phyloP scores from a whole-genome alignment of 148 eudicot genomes.

The Pharnaceum exiguum region DNA sequence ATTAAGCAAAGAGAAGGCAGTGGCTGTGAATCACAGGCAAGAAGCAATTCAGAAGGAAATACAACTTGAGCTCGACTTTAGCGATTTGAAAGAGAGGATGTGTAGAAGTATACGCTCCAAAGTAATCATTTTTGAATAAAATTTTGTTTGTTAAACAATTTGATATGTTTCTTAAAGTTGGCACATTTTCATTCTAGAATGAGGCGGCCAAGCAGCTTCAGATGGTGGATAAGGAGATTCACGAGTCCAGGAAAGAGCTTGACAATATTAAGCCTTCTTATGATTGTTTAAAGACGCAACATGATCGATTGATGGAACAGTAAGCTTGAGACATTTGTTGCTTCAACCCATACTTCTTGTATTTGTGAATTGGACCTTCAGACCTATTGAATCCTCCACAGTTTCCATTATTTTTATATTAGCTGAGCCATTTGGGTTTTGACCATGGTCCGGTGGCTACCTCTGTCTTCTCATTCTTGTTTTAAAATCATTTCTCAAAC shows the following conservation, averaged over 20 bases:
- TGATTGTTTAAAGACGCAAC: slow-evolving; percentile 57
- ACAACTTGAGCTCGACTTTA: slow-evolving; percentile 80
- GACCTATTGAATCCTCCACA: background rate
- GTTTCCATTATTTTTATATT: background rate
- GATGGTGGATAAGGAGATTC: slow-evolving; percentile 62
- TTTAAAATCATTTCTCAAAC: background rate
- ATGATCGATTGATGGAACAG: slow-evolving; percentile 77
- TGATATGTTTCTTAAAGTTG: background rate
- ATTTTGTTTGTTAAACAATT: background rate
- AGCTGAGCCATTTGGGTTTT: no score
- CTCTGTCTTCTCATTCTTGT: background rate
- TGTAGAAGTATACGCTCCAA: slow-evolving; percentile 48
- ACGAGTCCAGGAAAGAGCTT: slow-evolving; percentile 58
- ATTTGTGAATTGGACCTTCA: background rate
- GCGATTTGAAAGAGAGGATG: slow-evolving; percentile 75
- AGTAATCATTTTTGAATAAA: slow-evolving; percentile 28
- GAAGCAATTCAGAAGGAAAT: slow-evolving; percentile 71
- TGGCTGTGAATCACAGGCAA: slow-evolving; percentile 57
- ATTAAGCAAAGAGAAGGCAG: slow-evolving; percentile 75
- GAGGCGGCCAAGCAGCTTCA: slow-evolving; percentile 72
- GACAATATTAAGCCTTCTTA: slow-evolving; percentile 54
- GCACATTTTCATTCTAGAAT: slow-evolving; percentile 37
- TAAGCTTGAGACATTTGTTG: slow-evolving; percentile 25
- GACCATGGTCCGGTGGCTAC: slow-evolving; percentile 1
- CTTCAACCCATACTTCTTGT: background rate